Base-by-base conservation (phyloP, 345 rosid genomes). In the Eucalyptus sp. region DNA sequence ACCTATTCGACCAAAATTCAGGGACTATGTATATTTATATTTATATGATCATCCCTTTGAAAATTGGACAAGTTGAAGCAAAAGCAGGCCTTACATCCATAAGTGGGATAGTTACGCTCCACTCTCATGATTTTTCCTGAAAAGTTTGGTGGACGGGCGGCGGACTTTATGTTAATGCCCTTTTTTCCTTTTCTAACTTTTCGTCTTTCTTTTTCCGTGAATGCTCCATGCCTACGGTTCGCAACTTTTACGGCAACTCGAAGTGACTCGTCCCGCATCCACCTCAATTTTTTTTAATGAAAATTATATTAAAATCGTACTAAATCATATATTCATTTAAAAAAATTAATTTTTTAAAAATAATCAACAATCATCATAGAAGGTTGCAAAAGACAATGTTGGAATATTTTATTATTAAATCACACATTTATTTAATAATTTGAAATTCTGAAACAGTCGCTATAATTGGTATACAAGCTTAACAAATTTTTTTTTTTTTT, bases 341-440 rank as follows among this genome's bases (percentile, higher is more conserved):
- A n/a, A 13, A 14, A 64, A 6, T 14, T 14, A 4, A 2, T 1
- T 29, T 64, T 14, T 43, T 43, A 1, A 18, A 37, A 41, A 37
- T 3, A 10, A 37, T 6, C 2, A 1, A 20, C 1, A 6, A 22
- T 5, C 4, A n/a, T n/a, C n/a, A 2, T 18, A 71, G 13, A 7
- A 11, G 7, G 8, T 17, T 2, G 7, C 4, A 3, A 3, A 3
- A 37, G 13, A 9, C 1, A 18, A 12, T 2, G 13, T 10, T 3
- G 5, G 3, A 10, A 20, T 20, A 76, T 76, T 11, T 76, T 3
- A 18, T 37, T 37, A 71, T 20, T 33, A 2, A 68, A 68, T 68
- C 0, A 4, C 1, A 16, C 1, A 7, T n/a, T n/a, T n/a, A n/a
- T 64, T 15, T 14, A 64, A n/a, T n/a, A 14, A n/a, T n/a, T 64